Conservation (phyloP, 805 yeast genomes). For the Starmera quercuum region DNA sequence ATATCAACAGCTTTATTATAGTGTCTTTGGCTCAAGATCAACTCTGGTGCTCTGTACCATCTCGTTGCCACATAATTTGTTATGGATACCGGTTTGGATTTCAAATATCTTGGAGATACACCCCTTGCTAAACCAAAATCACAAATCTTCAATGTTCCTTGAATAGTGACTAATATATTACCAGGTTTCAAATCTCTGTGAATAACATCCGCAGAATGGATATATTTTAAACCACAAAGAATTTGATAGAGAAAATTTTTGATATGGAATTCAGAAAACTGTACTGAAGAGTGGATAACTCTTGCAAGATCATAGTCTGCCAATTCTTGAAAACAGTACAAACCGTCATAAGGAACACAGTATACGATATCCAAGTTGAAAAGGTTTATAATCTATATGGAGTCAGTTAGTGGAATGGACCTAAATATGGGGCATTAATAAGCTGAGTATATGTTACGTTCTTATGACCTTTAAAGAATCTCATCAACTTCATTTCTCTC, state of each 20-base stretch:
- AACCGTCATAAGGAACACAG: conserved; percentile 67
- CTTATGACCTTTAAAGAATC: conserved; percentile 77
- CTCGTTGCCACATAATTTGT: conserved; percentile 90
- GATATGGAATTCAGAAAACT: conserved; percentile 79
- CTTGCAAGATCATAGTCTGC: conserved; percentile 75
- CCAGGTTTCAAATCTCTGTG: conserved; percentile 94
- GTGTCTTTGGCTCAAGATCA: conserved; percentile 50
- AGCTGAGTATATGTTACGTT: too few species aligned
- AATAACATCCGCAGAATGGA: conserved; percentile 87
- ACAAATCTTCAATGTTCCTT: conserved; percentile 77
- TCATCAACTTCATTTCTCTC: conserved; percentile 76
- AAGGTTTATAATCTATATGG: conserved; percentile 65
- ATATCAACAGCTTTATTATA: conserved; percentile 73
- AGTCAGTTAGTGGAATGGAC: conserved; percentile 21
- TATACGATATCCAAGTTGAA: conserved; percentile 68
- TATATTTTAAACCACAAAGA: conserved; percentile 77
- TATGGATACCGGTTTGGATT: conserved; percentile 34
- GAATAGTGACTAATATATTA: conserved; percentile 66
- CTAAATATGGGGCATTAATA: too few species aligned
- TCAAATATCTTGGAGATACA: conserved; percentile 30
- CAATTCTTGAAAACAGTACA: conserved; percentile 83
- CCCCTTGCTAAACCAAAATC: conserved; percentile 94
- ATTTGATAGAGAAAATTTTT: conserved; percentile 73
- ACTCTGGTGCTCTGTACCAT: conserved; percentile 94
- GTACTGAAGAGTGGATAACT: conserved; percentile 71